Evolutionary conservation across 495 filamentous ascomycete species (phyloP), one percentile per base, ranked within the genome.

Genomic region (Neurospora sp.): DNA sequence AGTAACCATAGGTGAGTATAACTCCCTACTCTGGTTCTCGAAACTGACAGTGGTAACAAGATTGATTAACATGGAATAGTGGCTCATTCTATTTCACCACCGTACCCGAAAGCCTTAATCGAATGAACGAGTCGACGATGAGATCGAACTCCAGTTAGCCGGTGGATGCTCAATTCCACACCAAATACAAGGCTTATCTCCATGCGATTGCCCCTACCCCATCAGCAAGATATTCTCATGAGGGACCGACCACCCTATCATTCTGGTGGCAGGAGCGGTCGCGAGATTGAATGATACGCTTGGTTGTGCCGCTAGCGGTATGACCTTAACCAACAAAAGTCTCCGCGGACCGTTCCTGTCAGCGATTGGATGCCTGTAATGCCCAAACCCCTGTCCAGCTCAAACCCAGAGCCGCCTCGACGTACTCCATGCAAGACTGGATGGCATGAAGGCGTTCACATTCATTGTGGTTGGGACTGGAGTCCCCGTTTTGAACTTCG

Each of bases 341-440:
- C n/a, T 53, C 41, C 42, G 75, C 70, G 71, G 65, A 74, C 69
- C 61, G 73, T 77, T 69, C 72, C 71, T 65, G 44, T 73, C 76
- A 74, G 70, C 74, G 69, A 79, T 79, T 78, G 79, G 79, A 75
- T 71, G 70, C 70, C 59, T 69, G 27, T 40, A 53, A 61, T 44
- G 68, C 20, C 42, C 70, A 12, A 69, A 76, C 73, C 79, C 79
- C 75, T 79, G 79, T 79, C 76, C 76, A 80, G 78, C 79, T 75
- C 74, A 79, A 79, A 76, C 75, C 48, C 71, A 71, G 76, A 78
- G 77, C 78, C 77, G 75, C 78, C 42, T 74, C 61, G 65, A 75
- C 71, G 68, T 44, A 68, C 35, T 38, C 31, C 22, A 73, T 74
- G 72, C 73, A 70, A 45, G 70, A n/a, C n/a, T n/a, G n/a, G n/a